A percentile compares a stretch with the other conserved stretches of the same genome.
Conservation (phyloP, 2,329 filamentous ascomycete genomes). For the Penicillium nordicum region DNA sequence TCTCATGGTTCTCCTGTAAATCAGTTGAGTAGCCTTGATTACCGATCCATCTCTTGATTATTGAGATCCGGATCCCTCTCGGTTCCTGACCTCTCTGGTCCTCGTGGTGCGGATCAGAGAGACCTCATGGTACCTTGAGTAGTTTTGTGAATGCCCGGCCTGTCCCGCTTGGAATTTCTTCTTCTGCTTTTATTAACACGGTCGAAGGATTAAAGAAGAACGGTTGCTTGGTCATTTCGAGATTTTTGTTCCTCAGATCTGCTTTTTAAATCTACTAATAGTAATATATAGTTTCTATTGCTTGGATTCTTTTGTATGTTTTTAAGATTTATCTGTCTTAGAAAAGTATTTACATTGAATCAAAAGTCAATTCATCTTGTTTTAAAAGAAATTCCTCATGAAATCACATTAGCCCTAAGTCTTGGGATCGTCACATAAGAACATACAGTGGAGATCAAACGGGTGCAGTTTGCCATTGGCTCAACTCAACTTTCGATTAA, state of each 20-base stretch:
- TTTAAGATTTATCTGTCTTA: neutral
- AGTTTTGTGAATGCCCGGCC: slow-evolving; percentile 8
- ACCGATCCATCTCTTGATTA: neutral
- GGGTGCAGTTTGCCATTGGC: neutral
- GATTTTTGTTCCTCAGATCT: slow-evolving; percentile 14
- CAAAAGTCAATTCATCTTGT: neutral
- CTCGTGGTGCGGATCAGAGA: slow-evolving; percentile 19
- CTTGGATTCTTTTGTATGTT: neutral
- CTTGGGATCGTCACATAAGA: too few relatives aligned
- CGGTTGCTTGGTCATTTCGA: slow-evolving; percentile 25
- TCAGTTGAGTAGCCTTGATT: slow-evolving; percentile 10
- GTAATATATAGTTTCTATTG: slow-evolving; percentile 19
- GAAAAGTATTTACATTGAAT: neutral
- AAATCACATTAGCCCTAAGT: neutral
- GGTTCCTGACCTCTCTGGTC: slow-evolving; percentile 7
- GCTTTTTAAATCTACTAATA: slow-evolving; percentile 15
- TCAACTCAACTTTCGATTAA: neutral
- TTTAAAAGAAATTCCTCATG: neutral
- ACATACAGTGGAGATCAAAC: neutral
- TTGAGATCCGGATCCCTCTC: neutral
- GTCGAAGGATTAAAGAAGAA: neutral
- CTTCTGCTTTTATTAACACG: slow-evolving; percentile 1
- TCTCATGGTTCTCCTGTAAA: slow-evolving; percentile 40
- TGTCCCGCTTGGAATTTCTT: slow-evolving; percentile 11
- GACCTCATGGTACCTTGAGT: neutral